These are phyloP conservation scores for Diospyros kaki DNA, from an alignment of 148 eudicot genomes.

Conservation along the genomic window DNA sequence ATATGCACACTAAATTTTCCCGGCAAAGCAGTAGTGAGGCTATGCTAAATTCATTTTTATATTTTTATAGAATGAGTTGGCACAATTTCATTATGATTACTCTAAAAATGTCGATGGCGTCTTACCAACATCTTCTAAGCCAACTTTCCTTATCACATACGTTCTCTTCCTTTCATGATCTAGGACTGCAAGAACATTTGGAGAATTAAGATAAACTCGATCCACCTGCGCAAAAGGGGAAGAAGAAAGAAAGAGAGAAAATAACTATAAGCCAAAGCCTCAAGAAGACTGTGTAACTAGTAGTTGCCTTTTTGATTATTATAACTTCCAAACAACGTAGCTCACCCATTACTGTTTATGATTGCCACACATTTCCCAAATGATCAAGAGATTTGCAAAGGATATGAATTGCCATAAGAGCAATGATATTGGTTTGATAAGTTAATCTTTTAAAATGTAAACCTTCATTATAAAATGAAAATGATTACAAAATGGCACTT, in stretches of 20 bases:
- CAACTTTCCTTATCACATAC: constrained; percentile 65
- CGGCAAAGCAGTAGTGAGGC: no score
- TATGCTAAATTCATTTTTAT: no score
- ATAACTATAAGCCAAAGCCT: background rate
- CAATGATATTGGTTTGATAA: no score
- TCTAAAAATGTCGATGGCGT: background rate
- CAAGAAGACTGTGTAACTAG: background rate
- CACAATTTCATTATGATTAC: no score
- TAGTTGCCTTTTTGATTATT: background rate
- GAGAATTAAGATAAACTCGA: constrained; percentile 64
- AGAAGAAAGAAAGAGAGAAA: background rate
- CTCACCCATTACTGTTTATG: background rate
- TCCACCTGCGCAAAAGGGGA: constrained; percentile 49
- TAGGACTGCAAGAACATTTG: constrained; percentile 62
- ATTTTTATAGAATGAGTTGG: no score
- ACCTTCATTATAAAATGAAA: no score
- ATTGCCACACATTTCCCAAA: no score
- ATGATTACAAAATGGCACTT: no score
- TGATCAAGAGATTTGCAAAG: no score
- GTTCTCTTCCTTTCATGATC: constrained; percentile 88
- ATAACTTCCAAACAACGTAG: background rate
- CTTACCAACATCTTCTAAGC: constrained; percentile 83
- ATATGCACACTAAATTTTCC: no score
- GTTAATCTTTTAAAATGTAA: no score
- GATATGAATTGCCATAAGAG: no score